Base-by-base conservation (phyloP, 2,329 filamentous ascomycete genomes). In the Fusarium longipes region DNA sequence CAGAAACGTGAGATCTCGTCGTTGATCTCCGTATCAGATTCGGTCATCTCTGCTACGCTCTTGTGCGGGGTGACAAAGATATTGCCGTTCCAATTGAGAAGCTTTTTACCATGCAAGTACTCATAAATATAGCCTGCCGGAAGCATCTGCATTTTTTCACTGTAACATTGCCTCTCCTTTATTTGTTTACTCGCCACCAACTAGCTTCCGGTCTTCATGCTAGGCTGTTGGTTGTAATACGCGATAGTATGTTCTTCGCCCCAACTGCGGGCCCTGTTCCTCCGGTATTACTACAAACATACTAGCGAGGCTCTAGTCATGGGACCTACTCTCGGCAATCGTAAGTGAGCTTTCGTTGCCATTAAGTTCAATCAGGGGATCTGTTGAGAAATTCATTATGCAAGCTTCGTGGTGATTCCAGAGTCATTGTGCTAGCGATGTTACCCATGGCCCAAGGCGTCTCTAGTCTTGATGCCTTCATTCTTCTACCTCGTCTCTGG, bases 31-130 rank as follows among this genome's bases (percentile, higher is more conserved):
- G 3, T 6, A 29, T 6, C 11, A 7, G 8, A 18, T 29, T n/a
- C 32, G 11, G 3, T 12, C 7, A 9, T 5, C 5, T 5, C 0
- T 9, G 20, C 11, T 18, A 5, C 2, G n/a, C n/a, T n/a, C n/a
- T n/a, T 3, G 20, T 43, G 40, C 25, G 40, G 40, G 40, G 40
- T 18, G 15, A 8, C 9, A 29, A 15, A 25, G 22, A 42, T 27
- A 8, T 18, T 29, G 18, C 7, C 40, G 40, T 27, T 43, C 40
- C 40, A 43, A 43, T 43, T 6, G 7, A 20, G 25, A 8, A 20
- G 4, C 11, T 4, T 2, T 3, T 10, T 40, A 3, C 20, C 22
- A 24, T 40, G 35, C 22, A 6, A 1, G 8, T 24, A 7, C 38
- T 24, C 8, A 17, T 17, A 9, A 8, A 1, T 11, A 6, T 24